Evolutionary conservation across 768 basidiomycete species (phyloP), one percentile per base, ranked within the genome.

Genomic region (Cantharellus anzutake): DNA sequence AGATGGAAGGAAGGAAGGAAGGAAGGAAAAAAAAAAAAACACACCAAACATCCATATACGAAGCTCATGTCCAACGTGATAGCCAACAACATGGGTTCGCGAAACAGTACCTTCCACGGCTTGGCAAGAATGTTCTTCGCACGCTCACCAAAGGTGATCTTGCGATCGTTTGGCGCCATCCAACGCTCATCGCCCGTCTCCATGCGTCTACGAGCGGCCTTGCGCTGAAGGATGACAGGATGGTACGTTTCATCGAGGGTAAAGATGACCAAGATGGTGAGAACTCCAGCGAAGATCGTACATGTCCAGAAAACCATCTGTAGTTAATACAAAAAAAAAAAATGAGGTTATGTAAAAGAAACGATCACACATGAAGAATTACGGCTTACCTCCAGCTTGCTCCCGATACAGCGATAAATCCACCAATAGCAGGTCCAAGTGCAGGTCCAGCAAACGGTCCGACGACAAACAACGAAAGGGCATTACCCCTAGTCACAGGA

Each of bases 221-320:
- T 62, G 4, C 35, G 34, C 4, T 44, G 39, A 7, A 51, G 53
- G n/a, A 62, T 61, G 4, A 41, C 51, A 2, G 61, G 61, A 35
- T 44, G 5, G 58, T 56, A 59, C 51, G 66, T 67, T 55, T 67
- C 66, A 1, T 63, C 66, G 40, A 66, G 48, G 57, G 65, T 64
- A 34, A 64, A 48, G 39, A 63, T 11, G 5, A 61, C 56, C 3
- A 62, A 3, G 41, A 62, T 29, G 35, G 48, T 58, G 48, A 61
- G 64, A 1, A 59, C 44, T 2, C 59, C 63, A 2, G 66, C 64
- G 53, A 64, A 65, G 11, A 67, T 62, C 40, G 66, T 59, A 62
- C 66, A 61, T 34, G 65, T 59, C 66, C 66, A 67, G 53, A 66
- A 67, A 66, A 56, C 66, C 66, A 67, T 4, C 65, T 55, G 44